Evolutionary conservation across 2,329 filamentous ascomycete genomes (phyloP), one percentile per base, ranked within the genome.

Genomic region (Colletotrichum sublineola): DNA sequence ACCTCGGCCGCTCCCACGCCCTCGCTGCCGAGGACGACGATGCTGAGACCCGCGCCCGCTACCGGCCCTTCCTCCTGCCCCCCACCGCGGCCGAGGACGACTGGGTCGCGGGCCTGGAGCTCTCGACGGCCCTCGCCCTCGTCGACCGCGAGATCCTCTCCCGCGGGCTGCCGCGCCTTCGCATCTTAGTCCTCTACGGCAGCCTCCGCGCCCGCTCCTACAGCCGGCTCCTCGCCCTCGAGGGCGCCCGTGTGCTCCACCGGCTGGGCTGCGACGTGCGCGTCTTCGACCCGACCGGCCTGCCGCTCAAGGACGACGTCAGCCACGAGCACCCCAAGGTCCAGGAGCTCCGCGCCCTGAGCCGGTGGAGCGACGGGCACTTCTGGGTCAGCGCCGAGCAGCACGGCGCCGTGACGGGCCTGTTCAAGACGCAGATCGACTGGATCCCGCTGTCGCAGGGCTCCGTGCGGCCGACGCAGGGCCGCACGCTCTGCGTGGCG

Each of bases 401-500:
- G 79, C 90, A 93, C 74, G 91, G 91, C 0, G 91, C 65, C 56
- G 74, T 71, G 84, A 92, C 90, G 0, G 89, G 86, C 5, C 87
- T 92, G 0, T 92, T 92, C 84, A 92, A 92, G 74, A 91, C 91
- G 74, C 90, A 92, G 74, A 92, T 92, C 60, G 91, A 93, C 78
- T 92, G 91, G 91, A 90, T 92, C 50, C 90, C 90, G 0, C 82
- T 93, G 0, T 86, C 83, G 1, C 87, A 87, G 0, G 90, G 90
- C 33, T 88, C 87, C 11, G 87, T 93, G 0, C 87, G 90, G 0
- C 91, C 90, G 0, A 92, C 91, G 0, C 90, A 93, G 80, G 90
- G 90, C 44, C 85, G 90, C 0, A 92, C 90, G 0, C 82, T 93
- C 0, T 87, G 87, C 1, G 84, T 92, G 31, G 87, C 88, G 0